Percentiles rank a stretch among this genome's conserved stretches.
Evolutionary conservation across 805 yeast species (phyloP).

Genomic region (Starmerella stellata): DNA sequence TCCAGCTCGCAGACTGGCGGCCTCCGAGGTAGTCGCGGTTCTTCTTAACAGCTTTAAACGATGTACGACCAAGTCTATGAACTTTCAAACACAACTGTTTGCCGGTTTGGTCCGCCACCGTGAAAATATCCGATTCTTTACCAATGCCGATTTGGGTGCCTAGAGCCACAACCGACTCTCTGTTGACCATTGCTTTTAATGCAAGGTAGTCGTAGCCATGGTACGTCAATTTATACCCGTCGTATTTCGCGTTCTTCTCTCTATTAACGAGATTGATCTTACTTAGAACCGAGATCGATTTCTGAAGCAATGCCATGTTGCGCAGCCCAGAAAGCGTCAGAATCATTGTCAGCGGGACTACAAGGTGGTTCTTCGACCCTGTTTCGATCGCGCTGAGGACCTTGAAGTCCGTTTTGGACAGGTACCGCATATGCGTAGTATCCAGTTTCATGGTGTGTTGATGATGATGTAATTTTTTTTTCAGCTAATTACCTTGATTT

Average conservation of each 20-base stretch:
- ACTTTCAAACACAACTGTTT: slow-evolving; percentile 62
- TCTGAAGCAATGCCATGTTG: slow-evolving; percentile 56
- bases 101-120: slow-evolving; percentile 54
- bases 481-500: background rate
- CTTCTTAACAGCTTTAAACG: slow-evolving; percentile 80
- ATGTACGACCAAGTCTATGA: slow-evolving; percentile 84
- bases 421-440: slow-evolving; percentile 80
- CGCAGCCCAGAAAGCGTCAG: slow-evolving; percentile 62
- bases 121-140: slow-evolving; percentile 87
- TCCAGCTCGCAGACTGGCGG: slow-evolving; percentile 68
- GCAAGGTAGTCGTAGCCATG: slow-evolving; percentile 89
- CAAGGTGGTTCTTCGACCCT: slow-evolving; percentile 84
- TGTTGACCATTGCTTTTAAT: slow-evolving; percentile 59
- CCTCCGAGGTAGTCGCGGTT: slow-evolving; percentile 78
- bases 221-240: slow-evolving; percentile 79
- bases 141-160: slow-evolving; percentile 91
- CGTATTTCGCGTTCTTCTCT: slow-evolving; percentile 80
- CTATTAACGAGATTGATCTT: slow-evolving; percentile 61
- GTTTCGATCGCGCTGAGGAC: slow-evolving; percentile 68
- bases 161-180: slow-evolving; percentile 54
- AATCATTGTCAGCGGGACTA: slow-evolving; percentile 78
- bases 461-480: background rate
- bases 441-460: slow-evolving; percentile 73
- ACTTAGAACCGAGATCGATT: slow-evolving; percentile 70
- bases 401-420: slow-evolving; percentile 77